A percentile compares a stretch with the other conserved stretches of the same genome.
Conservation (phyloP, 164 flowering plant genomes). For the Tinospora cordifolia region DNA sequence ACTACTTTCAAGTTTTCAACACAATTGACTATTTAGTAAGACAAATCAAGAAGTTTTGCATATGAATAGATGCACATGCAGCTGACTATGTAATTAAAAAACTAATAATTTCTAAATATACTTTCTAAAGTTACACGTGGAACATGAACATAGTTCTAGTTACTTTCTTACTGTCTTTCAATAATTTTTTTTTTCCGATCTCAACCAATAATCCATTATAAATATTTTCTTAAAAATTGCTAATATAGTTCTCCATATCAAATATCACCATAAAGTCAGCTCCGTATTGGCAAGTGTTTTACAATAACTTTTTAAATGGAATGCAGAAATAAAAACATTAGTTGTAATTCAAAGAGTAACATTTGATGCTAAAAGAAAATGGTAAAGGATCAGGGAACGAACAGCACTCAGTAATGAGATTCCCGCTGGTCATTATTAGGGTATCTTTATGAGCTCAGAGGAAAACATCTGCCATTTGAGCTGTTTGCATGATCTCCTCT, state of each 20-base stretch:
- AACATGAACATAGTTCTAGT: no score
- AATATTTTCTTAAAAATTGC: background rate
- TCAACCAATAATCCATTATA: no score
- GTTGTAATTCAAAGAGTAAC: background rate
- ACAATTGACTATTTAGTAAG: no score
- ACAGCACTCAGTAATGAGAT: conserved; percentile 85
- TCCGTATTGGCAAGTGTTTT: background rate
- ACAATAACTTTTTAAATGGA: background rate
- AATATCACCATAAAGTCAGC: background rate
- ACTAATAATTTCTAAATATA: no score
- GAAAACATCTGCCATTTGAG: conserved; percentile 64
- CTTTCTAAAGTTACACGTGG: no score
- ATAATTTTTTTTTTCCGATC: no score
- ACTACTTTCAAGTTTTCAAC: no score
- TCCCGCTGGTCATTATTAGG: conserved; percentile 78
- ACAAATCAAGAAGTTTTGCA: no score
- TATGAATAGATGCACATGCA: no score
- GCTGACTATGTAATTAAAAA: no score
- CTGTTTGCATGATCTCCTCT: conserved; percentile 60
- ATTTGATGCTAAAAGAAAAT: background rate
- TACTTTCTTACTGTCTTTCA: no score
- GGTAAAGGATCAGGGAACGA: conserved; percentile 23
- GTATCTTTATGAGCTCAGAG: conserved; percentile 65
- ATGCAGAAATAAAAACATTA: background rate
- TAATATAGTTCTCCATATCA: background rate